phyloP scores from a whole-genome alignment of 78 protist species.

The Neovahlkampfia damariscottae region DNA sequence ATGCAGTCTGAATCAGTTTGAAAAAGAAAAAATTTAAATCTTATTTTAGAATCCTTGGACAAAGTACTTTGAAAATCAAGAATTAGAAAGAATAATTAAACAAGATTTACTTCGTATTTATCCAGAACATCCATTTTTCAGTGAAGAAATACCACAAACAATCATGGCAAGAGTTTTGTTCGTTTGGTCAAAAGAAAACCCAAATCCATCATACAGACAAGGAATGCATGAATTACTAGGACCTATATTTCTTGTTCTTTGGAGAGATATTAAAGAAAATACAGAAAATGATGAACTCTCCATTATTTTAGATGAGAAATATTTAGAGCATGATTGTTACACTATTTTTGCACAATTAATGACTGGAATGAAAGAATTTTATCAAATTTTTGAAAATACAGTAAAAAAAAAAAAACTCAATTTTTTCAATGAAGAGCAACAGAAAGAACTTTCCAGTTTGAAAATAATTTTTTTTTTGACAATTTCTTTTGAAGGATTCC shows the following conservation, averaged over 20 bases:
- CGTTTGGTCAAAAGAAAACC: neutral
- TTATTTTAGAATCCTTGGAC: neutral
- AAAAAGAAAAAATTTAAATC: neutral
- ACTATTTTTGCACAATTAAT: neutral
- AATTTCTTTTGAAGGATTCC: neutral
- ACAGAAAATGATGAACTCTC: neutral
- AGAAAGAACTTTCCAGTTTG: too few species aligned
- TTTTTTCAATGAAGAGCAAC: too few species aligned
- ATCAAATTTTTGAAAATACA: neutral
- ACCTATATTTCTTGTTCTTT: neutral
- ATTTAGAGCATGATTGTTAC: neutral
- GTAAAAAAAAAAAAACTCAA: neutral
- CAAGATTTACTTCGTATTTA: neutral
- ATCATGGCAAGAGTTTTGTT: neutral
- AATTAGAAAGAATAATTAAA: neutral
- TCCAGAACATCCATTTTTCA: neutral
- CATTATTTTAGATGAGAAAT: neutral
- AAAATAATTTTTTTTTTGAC: too few species aligned
- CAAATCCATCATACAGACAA: constrained; percentile 12
- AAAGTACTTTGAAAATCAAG: neutral
- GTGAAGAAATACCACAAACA: neutral
- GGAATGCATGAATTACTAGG: constrained; percentile 28
- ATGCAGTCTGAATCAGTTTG: neutral
- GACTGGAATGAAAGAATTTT: neutral
- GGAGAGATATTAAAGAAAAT: neutral